phyloP scores from a whole-genome alignment of 1,139 yeast genomes.

The Sugiyamaella japonica region DNA sequence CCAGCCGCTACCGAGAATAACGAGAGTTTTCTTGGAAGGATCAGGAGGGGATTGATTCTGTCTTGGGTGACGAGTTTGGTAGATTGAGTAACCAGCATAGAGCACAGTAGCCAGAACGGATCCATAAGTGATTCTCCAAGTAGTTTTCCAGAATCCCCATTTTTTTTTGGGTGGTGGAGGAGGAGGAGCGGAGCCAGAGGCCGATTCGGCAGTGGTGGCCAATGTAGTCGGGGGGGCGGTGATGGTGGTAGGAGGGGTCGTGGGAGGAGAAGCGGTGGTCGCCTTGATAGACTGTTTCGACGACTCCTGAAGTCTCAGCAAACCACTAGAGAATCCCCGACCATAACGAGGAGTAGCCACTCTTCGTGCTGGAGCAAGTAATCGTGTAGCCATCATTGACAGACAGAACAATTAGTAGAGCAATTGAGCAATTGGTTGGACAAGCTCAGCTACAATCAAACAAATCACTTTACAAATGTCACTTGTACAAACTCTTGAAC shows the following conservation, averaged over 20 bases:
- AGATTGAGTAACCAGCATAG: slow-evolving; percentile 39
- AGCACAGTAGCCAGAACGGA: slow-evolving; percentile 37
- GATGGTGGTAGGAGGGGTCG: slow-evolving; percentile 15
- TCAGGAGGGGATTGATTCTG: slow-evolving; percentile 42
- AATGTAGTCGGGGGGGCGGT: not conserved
- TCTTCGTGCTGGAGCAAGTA: slow-evolving; percentile 10
- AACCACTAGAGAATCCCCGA: not conserved
- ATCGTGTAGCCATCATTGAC: slow-evolving; percentile 6
- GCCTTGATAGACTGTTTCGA: not conserved
- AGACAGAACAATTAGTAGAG: not conserved
- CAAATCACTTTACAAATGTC: not conserved
- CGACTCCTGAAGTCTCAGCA: slow-evolving; percentile 4
- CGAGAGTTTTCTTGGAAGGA: slow-evolving; percentile 79
- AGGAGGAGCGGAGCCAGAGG: not conserved
- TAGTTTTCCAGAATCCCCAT: slow-evolving; percentile 35
- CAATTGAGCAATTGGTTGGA: too few species aligned
- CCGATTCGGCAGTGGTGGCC: slow-evolving; percentile 27
- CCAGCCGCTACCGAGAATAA: slow-evolving; percentile 94
- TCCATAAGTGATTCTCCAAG: slow-evolving; percentile 39
- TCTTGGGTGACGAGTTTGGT: slow-evolving; percentile 41
- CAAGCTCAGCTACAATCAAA: not conserved
- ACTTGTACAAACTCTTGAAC: too few species aligned
- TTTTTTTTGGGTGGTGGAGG: slow-evolving; percentile 15
- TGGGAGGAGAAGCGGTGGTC: not conserved
- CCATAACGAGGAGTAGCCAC: not conserved